A percentile compares a stretch with the other conserved stretches of the same genome.
These are phyloP conservation scores for Panaeolus papilionaceus DNA, from an alignment of 768 basidiomycete species.

Conservation along the genomic window DNA sequence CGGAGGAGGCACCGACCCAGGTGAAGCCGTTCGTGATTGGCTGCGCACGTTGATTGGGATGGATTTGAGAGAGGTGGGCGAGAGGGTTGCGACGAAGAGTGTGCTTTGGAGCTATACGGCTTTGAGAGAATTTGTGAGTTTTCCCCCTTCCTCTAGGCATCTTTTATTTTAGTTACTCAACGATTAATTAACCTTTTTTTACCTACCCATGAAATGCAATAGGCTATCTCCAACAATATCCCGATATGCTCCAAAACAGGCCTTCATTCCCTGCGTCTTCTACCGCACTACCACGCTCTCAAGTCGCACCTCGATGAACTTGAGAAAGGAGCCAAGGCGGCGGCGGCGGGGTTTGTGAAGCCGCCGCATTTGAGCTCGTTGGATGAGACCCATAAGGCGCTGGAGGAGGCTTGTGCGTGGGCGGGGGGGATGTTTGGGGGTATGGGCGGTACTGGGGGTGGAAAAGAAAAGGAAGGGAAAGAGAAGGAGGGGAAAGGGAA, in stretches of 20 bases:
- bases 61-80: conserved; percentile 81
- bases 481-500: neutral
- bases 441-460: neutral
- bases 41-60: conserved; percentile 72
- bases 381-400: conserved; percentile 60
- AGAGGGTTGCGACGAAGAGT: conserved; percentile 80
- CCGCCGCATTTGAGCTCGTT: conserved; percentile 70
- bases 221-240: conserved; percentile 78
- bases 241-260: conserved; percentile 69
- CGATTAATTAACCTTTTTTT: no score
- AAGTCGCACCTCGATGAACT: conserved; percentile 67
- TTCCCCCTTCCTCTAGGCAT: neutral
- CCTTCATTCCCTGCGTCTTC: conserved; percentile 67
- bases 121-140: conserved; percentile 71
- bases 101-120: conserved; percentile 84
- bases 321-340: conserved; percentile 49
- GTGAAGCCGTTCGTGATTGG: conserved; percentile 77
- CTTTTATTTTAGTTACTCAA: no score
- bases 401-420: conserved; percentile 64
- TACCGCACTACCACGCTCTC: conserved; percentile 66
- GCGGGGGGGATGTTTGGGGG: conserved; percentile 7
- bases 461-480: neutral
- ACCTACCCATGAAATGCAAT: conserved; percentile 23
- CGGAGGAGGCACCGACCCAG: neutral
- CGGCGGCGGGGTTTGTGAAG: conserved; percentile 63